Evolutionary conservation across 148 eudicot species (phyloP), one percentile per base, ranked within the genome.

Genomic region (Chenopodium formosanum): DNA sequence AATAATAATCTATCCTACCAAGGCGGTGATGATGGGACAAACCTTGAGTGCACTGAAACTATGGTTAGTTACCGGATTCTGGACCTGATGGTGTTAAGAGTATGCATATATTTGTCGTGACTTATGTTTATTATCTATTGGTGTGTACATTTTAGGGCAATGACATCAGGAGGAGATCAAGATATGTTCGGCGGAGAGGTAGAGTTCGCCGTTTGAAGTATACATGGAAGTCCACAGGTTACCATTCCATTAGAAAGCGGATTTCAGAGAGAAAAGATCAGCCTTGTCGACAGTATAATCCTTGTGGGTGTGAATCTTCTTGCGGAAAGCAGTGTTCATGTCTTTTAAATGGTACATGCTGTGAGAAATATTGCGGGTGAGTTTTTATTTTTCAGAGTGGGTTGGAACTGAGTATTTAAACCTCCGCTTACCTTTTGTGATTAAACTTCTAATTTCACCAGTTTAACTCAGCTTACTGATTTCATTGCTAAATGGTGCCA

Each of bases 351-450:
- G 98, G 97, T 48, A 94, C 98, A 44, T 94, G 98, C 83, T 97
- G 99, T 76, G 99, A 97, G 85, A 97, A 97, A 81, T 97, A 97
- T 83, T 97, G 99, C 79, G 99, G 99, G 99, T 96, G 73, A 91
- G 98, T 78, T 78, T 77, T 16, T 2, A 17, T 17, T 56, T 14
- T 56, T 50, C 23, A 40, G 52, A n/a, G 32, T 68, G 40, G 29
- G 44, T 63, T 23, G 44, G 34, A 20, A 65, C 50, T 9, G 58
- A 53, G 13, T 31, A n/a, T 23, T 63, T 20, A n/a, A 72, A 40
- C 29, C 70, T 72, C 34, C 0, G 16, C 56, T 8, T 47, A 22
- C 11, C 1, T 67, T 48, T 17, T 79, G 7, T 79, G 16, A 68
- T 72, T 80, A 14, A n/a, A 32, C 14, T 68, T 67, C 20, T 32